A percentile compares a stretch with the other conserved stretches of the same genome.
phyloP scores from a whole-genome alignment of 2,329 filamentous ascomycete species.

The Fonsecaea erecta region DNA sequence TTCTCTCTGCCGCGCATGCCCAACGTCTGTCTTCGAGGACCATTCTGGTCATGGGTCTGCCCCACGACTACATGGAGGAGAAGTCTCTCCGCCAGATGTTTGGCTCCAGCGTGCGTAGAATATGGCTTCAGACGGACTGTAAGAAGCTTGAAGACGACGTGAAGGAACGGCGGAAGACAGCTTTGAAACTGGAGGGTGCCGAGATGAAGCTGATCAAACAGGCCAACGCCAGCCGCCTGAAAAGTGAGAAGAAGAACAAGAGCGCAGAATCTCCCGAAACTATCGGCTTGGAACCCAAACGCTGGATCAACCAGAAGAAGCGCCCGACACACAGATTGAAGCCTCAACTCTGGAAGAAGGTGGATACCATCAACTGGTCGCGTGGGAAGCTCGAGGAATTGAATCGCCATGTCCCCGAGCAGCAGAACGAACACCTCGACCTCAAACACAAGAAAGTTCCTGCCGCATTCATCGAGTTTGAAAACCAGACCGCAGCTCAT shows the following conservation, averaged over 20 bases:
- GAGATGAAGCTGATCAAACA: conserved; percentile 82
- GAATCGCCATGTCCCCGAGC: conserved; percentile 70
- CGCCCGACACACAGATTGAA: conserved; percentile 75
- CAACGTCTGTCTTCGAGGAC: conserved; percentile 86
- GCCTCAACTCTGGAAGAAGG: conserved; percentile 64
- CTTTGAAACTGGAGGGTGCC: conserved; percentile 79
- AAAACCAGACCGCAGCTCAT: conserved; percentile 79
- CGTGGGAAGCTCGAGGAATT: conserved; percentile 74
- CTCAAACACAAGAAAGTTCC: conserved; percentile 68
- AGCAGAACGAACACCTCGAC: conserved; percentile 67
- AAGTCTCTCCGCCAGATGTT: conserved; percentile 76
- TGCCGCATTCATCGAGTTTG: conserved; percentile 89
- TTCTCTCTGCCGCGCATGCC: conserved; percentile 81
- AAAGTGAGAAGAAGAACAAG: conserved; percentile 52
- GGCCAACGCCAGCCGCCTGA: conserved; percentile 71
- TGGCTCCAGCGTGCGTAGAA: conserved; percentile 71
- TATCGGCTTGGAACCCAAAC: conserved; percentile 25
- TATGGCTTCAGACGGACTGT: conserved; percentile 82
- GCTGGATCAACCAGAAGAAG: conserved; percentile 68
- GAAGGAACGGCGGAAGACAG: conserved; percentile 75
- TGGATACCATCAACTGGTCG: conserved; percentile 63
- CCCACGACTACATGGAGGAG: conserved; percentile 75
- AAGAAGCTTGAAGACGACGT: conserved; percentile 78
- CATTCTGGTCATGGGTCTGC: conserved; percentile 85
- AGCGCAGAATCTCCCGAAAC: conserved; percentile 65